Percentiles rank a stretch among this genome's conserved stretches.
These are phyloP conservation scores for Grigorovia transvaalensis DNA, from an alignment of 805 yeast species.

Conservation along the genomic window DNA sequence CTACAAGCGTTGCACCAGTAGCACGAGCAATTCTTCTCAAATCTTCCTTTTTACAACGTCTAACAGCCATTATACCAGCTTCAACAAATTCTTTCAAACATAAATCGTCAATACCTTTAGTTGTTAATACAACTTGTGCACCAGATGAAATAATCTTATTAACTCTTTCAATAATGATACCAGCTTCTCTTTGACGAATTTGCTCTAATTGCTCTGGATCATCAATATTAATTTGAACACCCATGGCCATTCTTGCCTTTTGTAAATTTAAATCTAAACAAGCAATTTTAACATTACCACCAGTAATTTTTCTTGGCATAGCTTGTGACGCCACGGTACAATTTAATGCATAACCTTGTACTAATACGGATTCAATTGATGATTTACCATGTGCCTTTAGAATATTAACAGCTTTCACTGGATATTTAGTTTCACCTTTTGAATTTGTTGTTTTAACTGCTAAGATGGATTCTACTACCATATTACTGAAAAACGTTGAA, in stretches of 20 bases:
- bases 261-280: slow-evolving; percentile 87
- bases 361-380: slow-evolving; percentile 71
- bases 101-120: slow-evolving; percentile 91
- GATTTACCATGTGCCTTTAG: slow-evolving; percentile 96
- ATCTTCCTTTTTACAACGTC: slow-evolving; percentile 96
- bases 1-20: slow-evolving; percentile 87
- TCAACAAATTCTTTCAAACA: slow-evolving; percentile 87
- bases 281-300: slow-evolving; percentile 65
- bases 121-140: slow-evolving; percentile 85
- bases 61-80: slow-evolving; percentile 86
- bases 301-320: slow-evolving; percentile 54
- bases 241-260: slow-evolving; percentile 95
- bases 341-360: slow-evolving; percentile 91
- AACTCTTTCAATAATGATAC: slow-evolving; percentile 73
- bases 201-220: slow-evolving; percentile 96
- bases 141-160: slow-evolving; percentile 75
- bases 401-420: slow-evolving; percentile 93
- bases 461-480: slow-evolving; percentile 92
- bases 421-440: slow-evolving; percentile 84
- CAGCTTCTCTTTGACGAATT: slow-evolving; percentile 80
- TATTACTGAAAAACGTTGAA: slow-evolving; percentile 74
- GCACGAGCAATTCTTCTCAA: slow-evolving; percentile 94
- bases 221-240: slow-evolving; percentile 91
- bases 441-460: slow-evolving; percentile 86
- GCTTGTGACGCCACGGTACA: slow-evolving; percentile 97